Evolutionary conservation across 768 basidiomycete species (phyloP), one percentile per base, ranked within the genome.

Genomic region (Grammothele lineata): DNA sequence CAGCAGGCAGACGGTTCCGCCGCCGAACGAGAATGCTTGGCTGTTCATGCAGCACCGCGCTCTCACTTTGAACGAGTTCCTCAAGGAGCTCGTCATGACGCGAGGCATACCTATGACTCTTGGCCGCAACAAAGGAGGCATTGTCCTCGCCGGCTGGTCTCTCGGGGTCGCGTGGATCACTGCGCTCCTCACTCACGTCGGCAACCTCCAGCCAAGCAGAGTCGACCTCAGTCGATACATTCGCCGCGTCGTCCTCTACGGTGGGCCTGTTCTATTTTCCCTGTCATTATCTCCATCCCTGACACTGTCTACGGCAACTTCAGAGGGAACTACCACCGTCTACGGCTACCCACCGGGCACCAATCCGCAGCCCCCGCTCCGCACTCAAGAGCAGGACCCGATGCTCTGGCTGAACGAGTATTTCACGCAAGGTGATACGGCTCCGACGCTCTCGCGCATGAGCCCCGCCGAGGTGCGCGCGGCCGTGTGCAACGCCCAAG

Each of bases 91-190:
- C 27, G 45, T 48, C 27, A 7, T 30, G 8, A 18, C 34, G 30
- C 18, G 27, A 25, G 4, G 35, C 30, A n/a, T 49, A 5, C 34
- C 26, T 3, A 36, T 23, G 21, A 21, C 40, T 14, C 7, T 11
- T 5, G 19, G 15, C 4, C 32, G 23, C 8, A 40, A 43, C 27
- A 27, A 24, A 12, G 51, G 55, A 15, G 55, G 55, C 3, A 48
- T 53, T 24, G 24, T 50, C 1, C n/a, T 57, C 10, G 46, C 44
- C 6, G 51, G 51, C 14, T 57, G 55, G 55, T 57, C 55, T 2
- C 39, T 41, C 10, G 55, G 51, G 15, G 38, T 40, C 18, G 21
- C 26, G 7, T 50, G 40, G 43, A 36, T 41, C 19, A 33, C 42
- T 6, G 45, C 55, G 6, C 42, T 57, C 36, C 45, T 57, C 9